Evolutionary conservation across 2,329 filamentous ascomycete genomes (phyloP), one percentile per base, ranked within the genome.

Genomic region (Achaetomium macrosporum): DNA sequence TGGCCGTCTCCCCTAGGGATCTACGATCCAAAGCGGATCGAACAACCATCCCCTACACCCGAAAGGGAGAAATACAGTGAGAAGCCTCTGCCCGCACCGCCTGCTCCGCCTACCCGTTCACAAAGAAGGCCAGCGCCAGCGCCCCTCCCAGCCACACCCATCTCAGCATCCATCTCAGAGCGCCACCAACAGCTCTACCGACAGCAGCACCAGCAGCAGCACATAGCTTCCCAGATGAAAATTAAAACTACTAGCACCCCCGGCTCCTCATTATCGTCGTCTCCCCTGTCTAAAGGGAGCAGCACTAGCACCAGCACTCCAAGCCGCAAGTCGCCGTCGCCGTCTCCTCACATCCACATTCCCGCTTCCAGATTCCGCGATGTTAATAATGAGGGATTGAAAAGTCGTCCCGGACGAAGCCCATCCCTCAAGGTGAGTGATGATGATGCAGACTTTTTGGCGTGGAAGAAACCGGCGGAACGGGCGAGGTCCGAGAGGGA

Each of bases 381-480:
- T 25, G 7, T 4, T 25, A 25, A 25, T 25, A 25, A 25, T 25
- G 4, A 25, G 25, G 25, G 25, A 7, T 25, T 25, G 7, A 25
- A 7, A 7, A 25, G 25, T 4, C 25, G 25, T 4, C 25, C 25
- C 25, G 25, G 25, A 25, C 25, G 7, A 25, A 25, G 25, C 4
- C 25, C 25, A 25, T 25, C 7, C 25, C 25, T 25, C 25, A 25
- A 25, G 25, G 25, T 25, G 25, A 7, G 25, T 25, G 25, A 25
- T 25, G 25, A 25, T 25, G 5, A 15, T 10, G 3, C 19, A 13
- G 45, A 48, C 15, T 13, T 45, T n/a, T 19, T 55, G 35, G 42
- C 39, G 15, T 57, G 56, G 56, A 54, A 53, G 37, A 35, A 9
- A 40, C 54, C 56, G 2, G 44, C 45, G 25, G 44, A 57, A 47